A percentile compares a stretch with the other conserved stretches of the same genome.
Evolutionary conservation across 495 filamentous ascomycete genomes (phyloP).

Genomic region (Annulohypoxylon bovei): DNA sequence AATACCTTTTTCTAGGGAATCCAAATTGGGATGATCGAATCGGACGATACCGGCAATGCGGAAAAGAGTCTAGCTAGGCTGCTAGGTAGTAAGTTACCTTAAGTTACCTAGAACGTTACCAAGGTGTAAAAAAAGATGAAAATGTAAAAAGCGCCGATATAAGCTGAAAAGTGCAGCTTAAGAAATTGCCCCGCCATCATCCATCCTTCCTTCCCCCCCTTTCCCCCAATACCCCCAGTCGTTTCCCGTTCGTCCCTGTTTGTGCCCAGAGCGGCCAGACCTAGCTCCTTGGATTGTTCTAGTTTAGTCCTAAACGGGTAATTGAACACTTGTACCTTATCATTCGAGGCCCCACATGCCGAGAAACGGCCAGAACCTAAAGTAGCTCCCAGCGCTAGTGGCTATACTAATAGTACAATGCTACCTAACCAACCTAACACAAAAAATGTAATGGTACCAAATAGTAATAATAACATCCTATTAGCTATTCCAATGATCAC

Average conservation of each 20-base stretch:
- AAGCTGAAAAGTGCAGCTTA: slow-evolving; percentile 42
- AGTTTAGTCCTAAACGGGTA: slow-evolving; percentile 32
- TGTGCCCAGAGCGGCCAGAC: slow-evolving; percentile 34
- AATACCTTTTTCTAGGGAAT: not conserved
- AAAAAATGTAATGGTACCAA: slow-evolving; percentile 3
- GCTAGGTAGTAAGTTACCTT: not conserved
- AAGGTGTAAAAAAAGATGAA: slow-evolving; percentile 33
- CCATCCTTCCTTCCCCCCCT: not conserved
- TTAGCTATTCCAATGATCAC: slow-evolving; percentile 3
- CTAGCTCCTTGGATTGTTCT: slow-evolving; percentile 14
- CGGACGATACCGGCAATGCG: slow-evolving; percentile 37
- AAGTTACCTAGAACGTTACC: slow-evolving; percentile 36
- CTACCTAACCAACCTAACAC: not conserved
- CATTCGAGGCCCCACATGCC: slow-evolving; percentile 29
- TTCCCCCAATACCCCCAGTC: not conserved
- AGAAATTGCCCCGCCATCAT: slow-evolving; percentile 35
- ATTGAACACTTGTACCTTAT: slow-evolving; percentile 38
- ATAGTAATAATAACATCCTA: slow-evolving; percentile 6
- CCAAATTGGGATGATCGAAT: slow-evolving; percentile 29
- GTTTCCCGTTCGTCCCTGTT: slow-evolving; percentile 8
- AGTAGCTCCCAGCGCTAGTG: not conserved
- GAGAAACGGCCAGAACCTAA: slow-evolving; percentile 25
- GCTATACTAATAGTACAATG: not conserved
- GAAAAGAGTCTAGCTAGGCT: slow-evolving; percentile 12
- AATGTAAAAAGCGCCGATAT: slow-evolving; percentile 40